Evolutionary conservation across 2,329 filamentous ascomycete genomes (phyloP).

Genomic region (Curvularia verruculosa): DNA sequence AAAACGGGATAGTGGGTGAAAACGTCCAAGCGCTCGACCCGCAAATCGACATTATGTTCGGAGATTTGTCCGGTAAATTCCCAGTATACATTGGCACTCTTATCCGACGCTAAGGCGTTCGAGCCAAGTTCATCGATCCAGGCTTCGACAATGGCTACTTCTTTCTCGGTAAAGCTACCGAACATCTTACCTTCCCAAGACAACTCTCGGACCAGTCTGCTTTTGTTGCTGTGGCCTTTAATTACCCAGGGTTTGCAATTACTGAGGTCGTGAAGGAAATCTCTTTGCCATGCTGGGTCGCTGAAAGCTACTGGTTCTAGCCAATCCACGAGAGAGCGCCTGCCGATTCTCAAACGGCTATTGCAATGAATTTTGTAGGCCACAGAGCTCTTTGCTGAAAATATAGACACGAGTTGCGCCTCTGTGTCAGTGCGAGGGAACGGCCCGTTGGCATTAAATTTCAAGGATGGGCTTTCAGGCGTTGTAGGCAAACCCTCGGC

Average conservation of each 20-base stretch:
- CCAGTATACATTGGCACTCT: constrained; percentile 27
- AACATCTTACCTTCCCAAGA: constrained; percentile 59
- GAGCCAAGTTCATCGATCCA: constrained; percentile 51
- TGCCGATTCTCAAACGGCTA: constrained; percentile 50
- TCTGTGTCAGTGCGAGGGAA: constrained; percentile 22
- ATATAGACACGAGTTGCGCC: constrained; percentile 35
- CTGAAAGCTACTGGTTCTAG: constrained; percentile 46
- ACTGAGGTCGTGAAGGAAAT: constrained; percentile 48
- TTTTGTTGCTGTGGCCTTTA: constrained; percentile 50
- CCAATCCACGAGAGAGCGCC: constrained; percentile 50
- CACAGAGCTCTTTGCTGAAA: constrained; percentile 48
- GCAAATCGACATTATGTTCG: not conserved
- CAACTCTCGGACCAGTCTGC: constrained; percentile 52
- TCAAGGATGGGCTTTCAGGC: constrained; percentile 26
- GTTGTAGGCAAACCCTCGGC: constrained; percentile 35
- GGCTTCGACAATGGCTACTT: constrained; percentile 45
- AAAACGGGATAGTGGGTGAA: constrained; percentile 20
- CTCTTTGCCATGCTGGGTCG: constrained; percentile 41
- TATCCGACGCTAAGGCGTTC: not conserved
- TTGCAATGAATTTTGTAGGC: constrained; percentile 52
- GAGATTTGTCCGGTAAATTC: constrained; percentile 23
- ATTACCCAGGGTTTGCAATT: constrained; percentile 52
- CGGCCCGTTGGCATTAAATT: constrained; percentile 5
- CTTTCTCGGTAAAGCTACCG: constrained; percentile 55
- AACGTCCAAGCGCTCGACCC: constrained; percentile 10